Conservation (phyloP, 805 yeast species). For the Starmerella sp. region DNA sequence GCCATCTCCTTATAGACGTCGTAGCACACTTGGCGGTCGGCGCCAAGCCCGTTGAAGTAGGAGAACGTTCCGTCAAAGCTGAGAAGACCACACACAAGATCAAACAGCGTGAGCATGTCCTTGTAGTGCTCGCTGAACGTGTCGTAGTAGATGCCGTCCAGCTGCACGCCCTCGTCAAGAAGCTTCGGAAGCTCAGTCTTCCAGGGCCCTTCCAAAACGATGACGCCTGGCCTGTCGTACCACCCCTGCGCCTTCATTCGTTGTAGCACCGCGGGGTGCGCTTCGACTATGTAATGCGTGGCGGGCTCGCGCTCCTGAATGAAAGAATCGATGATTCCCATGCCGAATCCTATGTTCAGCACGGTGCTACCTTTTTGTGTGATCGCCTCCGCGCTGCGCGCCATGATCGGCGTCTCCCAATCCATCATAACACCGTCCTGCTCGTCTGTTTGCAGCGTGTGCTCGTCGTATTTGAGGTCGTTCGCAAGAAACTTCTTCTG, state of each 20-base stretch:
- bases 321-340: conserved; percentile 86
- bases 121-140: conserved; percentile 86
- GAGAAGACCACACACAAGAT: conserved; percentile 66
- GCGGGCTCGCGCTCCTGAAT: conserved; percentile 50
- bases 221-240: conserved; percentile 63
- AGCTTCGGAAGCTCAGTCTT: conserved; percentile 65
- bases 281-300: conserved; percentile 81
- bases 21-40: conserved; percentile 60
- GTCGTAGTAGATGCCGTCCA: conserved; percentile 88
- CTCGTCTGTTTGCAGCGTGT: conserved; percentile 58
- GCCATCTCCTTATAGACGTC: conserved; percentile 81
- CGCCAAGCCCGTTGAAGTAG: conserved; percentile 85
- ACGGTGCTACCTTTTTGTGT: conserved; percentile 41
- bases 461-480: conserved; percentile 48
- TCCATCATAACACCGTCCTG: conserved; percentile 96
- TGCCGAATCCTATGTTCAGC: conserved; percentile 86
- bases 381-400: conserved; percentile 64
- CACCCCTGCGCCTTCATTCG: conserved; percentile 69
- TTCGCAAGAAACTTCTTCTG: conserved; percentile 56
- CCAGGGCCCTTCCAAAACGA: conserved; percentile 82
- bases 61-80: conserved; percentile 78
- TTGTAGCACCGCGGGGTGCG: conserved; percentile 79
- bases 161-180: conserved; percentile 53
- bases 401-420: conserved; percentile 83
- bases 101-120: conserved; percentile 80